A percentile compares a stretch with the other conserved stretches of the same genome.
phyloP scores from a whole-genome alignment of 73 alveolate genomes.

The Paramecium bursaria region DNA sequence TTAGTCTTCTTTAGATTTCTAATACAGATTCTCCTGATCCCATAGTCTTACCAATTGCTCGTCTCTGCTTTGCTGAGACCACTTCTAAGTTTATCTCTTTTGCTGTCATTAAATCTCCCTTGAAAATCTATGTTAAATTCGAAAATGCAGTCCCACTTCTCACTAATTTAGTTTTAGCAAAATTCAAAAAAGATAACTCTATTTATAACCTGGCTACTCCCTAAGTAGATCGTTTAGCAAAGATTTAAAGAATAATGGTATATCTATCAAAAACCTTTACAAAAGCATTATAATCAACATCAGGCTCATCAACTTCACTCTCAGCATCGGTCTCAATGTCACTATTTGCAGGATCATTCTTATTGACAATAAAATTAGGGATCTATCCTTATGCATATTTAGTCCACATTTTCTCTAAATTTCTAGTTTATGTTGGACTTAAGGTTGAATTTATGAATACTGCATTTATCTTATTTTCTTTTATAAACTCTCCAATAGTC shows the following conservation, averaged over 20 bases:
- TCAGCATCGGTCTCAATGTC: constrained; percentile 69
- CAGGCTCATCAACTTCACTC: constrained; percentile 29
- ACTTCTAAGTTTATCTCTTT: constrained; percentile 74
- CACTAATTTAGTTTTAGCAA: constrained; percentile 80
- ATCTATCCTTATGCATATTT: constrained; percentile 62
- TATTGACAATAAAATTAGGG: constrained; percentile 72
- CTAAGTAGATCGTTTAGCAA: constrained; percentile 85
- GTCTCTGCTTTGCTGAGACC: constrained; percentile 84
- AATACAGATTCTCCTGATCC: constrained; percentile 92
- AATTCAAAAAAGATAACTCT: constrained; percentile 85
- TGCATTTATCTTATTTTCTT: constrained; percentile 74
- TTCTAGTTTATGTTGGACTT: constrained; percentile 81
- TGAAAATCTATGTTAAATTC: constrained; percentile 70
- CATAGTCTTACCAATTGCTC: constrained; percentile 75
- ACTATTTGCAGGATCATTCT: constrained; percentile 63
- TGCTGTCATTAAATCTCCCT: constrained; percentile 73
- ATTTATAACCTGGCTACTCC: constrained; percentile 77
- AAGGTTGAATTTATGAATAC: constrained; percentile 81
- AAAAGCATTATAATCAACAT: constrained; percentile 33
- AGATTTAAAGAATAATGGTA: constrained; percentile 85
- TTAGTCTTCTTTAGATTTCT: constrained; percentile 80
- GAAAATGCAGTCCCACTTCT: constrained; percentile 86
- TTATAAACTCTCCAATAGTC: constrained; percentile 76
- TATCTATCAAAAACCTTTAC: constrained; percentile 85
- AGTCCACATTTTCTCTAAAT: constrained; percentile 79